Percentiles rank a stretch among this genome's conserved stretches.
Evolutionary conservation across 2,329 filamentous ascomycete genomes (phyloP).

Genomic region (Ophiocordyceps camponoti-rufipedis): DNA sequence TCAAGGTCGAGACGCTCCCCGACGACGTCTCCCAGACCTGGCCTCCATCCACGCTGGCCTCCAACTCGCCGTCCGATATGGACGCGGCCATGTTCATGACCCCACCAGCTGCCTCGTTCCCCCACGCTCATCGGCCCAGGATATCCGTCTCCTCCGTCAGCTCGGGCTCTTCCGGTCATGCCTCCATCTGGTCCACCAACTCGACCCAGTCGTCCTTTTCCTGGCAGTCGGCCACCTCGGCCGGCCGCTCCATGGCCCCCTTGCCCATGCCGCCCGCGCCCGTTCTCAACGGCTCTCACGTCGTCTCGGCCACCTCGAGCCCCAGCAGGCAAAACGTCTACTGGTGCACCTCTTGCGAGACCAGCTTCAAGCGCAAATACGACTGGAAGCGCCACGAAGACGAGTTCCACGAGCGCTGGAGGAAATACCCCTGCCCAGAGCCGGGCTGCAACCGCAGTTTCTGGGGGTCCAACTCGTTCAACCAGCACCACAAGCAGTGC

Average conservation of each 20-base stretch:
- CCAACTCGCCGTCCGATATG: constrained; percentile 3
- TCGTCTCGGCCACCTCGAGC: constrained; percentile 10
- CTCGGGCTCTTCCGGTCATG: constrained; percentile 29
- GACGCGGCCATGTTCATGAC: constrained; percentile 15
- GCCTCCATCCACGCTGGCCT: constrained; percentile 2
- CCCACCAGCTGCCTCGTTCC: constrained; percentile 16
- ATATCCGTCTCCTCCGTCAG: constrained; percentile 32
- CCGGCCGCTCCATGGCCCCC: constrained; percentile 16
- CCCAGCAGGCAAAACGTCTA: constrained; percentile 27
- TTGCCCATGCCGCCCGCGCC: constrained; percentile 17
- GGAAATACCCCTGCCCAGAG: constrained; percentile 48
- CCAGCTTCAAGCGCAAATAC: constrained; percentile 48
- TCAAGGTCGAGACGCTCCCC: constrained; percentile 12
- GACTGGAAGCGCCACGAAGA: constrained; percentile 55
- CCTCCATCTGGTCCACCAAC: constrained; percentile 25
- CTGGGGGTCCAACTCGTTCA: constrained; percentile 50
- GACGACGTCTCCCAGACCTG: constrained; percentile 12
- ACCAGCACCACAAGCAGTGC: constrained; percentile 48
- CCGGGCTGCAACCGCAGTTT: constrained; percentile 46
- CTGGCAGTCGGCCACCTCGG: constrained; percentile 17
- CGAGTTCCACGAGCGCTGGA: constrained; percentile 50
- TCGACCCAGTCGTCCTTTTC: constrained; percentile 21
- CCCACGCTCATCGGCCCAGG: constrained; percentile 18
- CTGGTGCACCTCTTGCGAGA: constrained; percentile 41
- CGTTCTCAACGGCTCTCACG: constrained; percentile 14